These are phyloP conservation scores for Forsythia viridissima DNA, from an alignment of 257 asterid species.

Conservation along the genomic window DNA sequence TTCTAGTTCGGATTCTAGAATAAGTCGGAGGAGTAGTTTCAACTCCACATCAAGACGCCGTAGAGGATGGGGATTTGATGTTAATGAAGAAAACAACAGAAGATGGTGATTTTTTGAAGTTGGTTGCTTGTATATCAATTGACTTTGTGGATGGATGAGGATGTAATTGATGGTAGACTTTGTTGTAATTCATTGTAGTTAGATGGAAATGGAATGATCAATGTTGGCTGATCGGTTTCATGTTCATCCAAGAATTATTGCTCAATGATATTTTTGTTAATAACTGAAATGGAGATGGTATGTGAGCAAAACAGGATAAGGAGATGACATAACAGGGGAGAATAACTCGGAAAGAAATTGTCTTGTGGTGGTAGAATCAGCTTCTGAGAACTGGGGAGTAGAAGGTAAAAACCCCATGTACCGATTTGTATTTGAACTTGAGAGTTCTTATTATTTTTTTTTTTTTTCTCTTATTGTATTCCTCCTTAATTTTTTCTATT, in stretches of 20 bases:
- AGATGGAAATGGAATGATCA: slow-evolving; percentile 24
- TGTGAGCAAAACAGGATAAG: slow-evolving; percentile 18
- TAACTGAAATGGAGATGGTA: slow-evolving; percentile 21
- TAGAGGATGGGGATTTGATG: slow-evolving; percentile 51
- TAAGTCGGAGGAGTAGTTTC: slow-evolving; percentile 42
- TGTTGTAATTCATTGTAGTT: slow-evolving; percentile 28
- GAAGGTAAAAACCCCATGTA: slow-evolving; percentile 30
- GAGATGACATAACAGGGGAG: slow-evolving; percentile 10
- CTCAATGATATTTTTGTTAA: slow-evolving; percentile 18
- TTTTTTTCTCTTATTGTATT: slow-evolving; percentile 12
- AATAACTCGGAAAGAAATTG: slow-evolving; percentile 6
- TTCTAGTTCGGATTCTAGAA: slow-evolving; percentile 59
- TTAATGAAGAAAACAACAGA: slow-evolving; percentile 34
- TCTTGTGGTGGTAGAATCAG: slow-evolving; percentile 14
- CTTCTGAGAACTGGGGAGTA: slow-evolving; percentile 21
- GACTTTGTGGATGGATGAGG: neutral
- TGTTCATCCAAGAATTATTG: slow-evolving; percentile 12
- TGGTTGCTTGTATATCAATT: neutral
- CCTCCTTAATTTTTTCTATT: slow-evolving; percentile 10
- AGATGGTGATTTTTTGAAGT: slow-evolving; percentile 37
- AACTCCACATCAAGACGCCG: slow-evolving; percentile 50
- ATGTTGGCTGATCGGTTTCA: slow-evolving; percentile 9
- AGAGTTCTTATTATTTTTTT: slow-evolving; percentile 15
- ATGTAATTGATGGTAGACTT: slow-evolving; percentile 8
- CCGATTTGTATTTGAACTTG: slow-evolving; percentile 20